These are phyloP conservation scores for Fusarium robinianum DNA, from an alignment of 2,329 filamentous ascomycete species.

Conservation along the genomic window DNA sequence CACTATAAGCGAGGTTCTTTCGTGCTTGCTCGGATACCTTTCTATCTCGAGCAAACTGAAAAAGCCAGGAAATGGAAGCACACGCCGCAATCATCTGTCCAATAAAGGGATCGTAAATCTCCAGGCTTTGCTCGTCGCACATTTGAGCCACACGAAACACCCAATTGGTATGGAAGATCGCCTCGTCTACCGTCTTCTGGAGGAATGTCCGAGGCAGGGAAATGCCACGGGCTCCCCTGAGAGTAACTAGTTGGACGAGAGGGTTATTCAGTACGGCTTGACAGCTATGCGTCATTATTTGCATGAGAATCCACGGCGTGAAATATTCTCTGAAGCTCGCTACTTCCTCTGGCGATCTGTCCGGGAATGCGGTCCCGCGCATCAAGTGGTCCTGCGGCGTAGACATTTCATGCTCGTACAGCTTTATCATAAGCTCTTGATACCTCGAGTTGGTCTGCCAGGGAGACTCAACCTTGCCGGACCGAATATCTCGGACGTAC, in stretches of 20 bases:
- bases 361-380: constrained; percentile 28
- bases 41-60: constrained; percentile 29
- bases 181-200: constrained; percentile 34
- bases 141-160: constrained; percentile 30
- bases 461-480: constrained; percentile 25
- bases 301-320: constrained; percentile 27
- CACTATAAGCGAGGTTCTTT: constrained; percentile 23
- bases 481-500: constrained; percentile 26
- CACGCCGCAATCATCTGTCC: constrained; percentile 29
- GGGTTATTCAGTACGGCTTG: constrained; percentile 30
- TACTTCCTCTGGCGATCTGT: constrained; percentile 16
- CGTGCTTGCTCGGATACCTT: constrained; percentile 27
- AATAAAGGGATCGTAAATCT: constrained; percentile 29
- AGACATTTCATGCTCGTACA: constrained; percentile 29
- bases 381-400: constrained; percentile 25
- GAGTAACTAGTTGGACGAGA: constrained; percentile 32
- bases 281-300: constrained; percentile 31
- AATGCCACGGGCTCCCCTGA: constrained; percentile 17
- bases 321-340: constrained; percentile 27
- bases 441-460: constrained; percentile 29
- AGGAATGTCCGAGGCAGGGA: constrained; percentile 29
- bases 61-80: constrained; percentile 31
- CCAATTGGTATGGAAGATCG: constrained; percentile 30
- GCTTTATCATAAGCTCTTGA: constrained; percentile 22
- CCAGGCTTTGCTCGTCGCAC: constrained; percentile 25